phyloP scores from a whole-genome alignment of 768 basidiomycete species.

The Cystoderma amianthinum region DNA sequence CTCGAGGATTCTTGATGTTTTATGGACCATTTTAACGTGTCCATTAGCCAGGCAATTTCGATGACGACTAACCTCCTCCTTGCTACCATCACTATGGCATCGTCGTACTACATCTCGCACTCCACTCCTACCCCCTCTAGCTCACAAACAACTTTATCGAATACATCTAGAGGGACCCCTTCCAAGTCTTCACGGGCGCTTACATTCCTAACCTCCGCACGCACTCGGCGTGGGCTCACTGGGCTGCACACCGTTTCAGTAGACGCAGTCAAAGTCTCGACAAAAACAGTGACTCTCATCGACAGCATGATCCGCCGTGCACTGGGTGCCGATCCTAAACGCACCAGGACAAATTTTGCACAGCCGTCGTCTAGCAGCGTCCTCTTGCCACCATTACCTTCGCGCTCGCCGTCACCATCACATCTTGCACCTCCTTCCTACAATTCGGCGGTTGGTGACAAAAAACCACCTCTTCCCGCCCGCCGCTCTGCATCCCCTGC shows the following conservation, averaged over 20 bases:
- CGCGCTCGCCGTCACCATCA: conserved; percentile 12
- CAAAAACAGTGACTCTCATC: conserved; percentile 53
- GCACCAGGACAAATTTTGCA: conserved; percentile 12
- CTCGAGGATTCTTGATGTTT: conserved; percentile 4
- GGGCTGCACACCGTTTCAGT: conserved; percentile 60
- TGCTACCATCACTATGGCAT: conserved; percentile 53
- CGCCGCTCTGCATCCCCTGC: conserved; percentile 21
- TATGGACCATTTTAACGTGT: conserved; percentile 1
- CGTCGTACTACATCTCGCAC: conserved; percentile 54
- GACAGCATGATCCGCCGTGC: conserved; percentile 54
- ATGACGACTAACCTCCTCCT: conserved; percentile 56
- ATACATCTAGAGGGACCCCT: conserved; percentile 11
- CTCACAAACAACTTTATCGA: conserved; percentile 12
- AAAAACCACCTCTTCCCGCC: conserved; percentile 25
- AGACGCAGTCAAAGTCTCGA: conserved; percentile 59
- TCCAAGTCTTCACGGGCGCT: conserved; percentile 39
- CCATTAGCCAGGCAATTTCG: conserved; percentile 57
- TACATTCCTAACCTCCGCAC: conserved; percentile 53
- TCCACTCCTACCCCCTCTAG: conserved; percentile 44
- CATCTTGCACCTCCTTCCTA: conserved; percentile 10
- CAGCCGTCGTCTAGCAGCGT: conserved; percentile 6
- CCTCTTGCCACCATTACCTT: conserved; percentile 5
- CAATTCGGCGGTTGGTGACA: neutral
- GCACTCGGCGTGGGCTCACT: conserved; percentile 49
- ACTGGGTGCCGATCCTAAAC: conserved; percentile 38